A percentile compares a stretch with the other conserved stretches of the same genome.
phyloP scores from a whole-genome alignment of 208 protist genomes.

The Acanthamoeba lenticulata region DNA sequence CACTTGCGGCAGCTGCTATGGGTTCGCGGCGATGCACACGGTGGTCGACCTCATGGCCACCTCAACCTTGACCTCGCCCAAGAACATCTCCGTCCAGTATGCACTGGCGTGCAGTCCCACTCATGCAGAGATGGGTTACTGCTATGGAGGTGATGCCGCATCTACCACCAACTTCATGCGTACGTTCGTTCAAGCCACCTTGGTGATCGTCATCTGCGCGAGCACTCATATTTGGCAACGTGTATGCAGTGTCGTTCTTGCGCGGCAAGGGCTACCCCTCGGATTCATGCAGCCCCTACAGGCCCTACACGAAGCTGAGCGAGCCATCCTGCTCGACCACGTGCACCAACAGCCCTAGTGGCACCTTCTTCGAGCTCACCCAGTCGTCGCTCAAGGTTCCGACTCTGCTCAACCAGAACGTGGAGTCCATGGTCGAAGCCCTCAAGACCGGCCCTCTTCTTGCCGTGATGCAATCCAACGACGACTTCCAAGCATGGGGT shows the following conservation, averaged over 20 bases:
- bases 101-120: neutral
- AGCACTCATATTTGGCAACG: neutral
- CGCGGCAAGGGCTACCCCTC: neutral
- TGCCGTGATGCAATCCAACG: neutral
- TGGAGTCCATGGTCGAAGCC: neutral
- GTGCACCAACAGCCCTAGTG: neutral
- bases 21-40: neutral
- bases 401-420: neutral
- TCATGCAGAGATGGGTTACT: neutral
- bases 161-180: neutral
- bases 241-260: neutral
- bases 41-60: neutral
- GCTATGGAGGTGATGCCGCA: neutral
- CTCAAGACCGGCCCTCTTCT: neutral
- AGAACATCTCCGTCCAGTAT: neutral
- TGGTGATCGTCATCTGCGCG: no score
- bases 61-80: neutral
- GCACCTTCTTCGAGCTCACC: neutral
- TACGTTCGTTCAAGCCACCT: no score
- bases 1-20: neutral
- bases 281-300: neutral
- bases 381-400: neutral
- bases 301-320: neutral
- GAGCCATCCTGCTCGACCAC: neutral
- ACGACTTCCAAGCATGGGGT: neutral